Base-by-base conservation (phyloP, 176 grass and related monocot genomes). In the Triticum dicoccoides region DNA sequence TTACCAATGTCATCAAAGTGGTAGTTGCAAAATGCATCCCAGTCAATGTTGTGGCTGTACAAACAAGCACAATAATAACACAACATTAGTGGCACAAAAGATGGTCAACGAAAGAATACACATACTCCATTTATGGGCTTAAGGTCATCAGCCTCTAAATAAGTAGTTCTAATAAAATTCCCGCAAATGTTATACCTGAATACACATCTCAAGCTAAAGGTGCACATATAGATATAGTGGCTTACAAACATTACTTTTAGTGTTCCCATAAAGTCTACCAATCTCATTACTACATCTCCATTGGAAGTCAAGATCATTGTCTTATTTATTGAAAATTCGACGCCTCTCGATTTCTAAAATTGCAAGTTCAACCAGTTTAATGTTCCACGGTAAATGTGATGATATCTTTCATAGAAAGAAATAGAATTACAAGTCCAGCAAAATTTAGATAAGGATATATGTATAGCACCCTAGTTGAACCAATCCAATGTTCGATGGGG, bases 21-120 rank as follows among this genome's bases (percentile, higher is more conserved):
- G 90, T 92, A 10, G 87, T 89, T 77, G 83, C 87, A 83, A 92
- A 92, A 80, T 92, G 87, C 79, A 92, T 30, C 11, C 90, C 90
- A 30, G 90, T 92, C 75, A 92, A 86, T 83, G 90, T 92, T 79
- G 90, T 92, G 68, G 90, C 87, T 92, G 87, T 25, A 76, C 34
- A 8, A 83, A 34, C 24, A 72, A 15, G 44, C 11, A 82, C 14
- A 88, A 61, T 11, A 78, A 12, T 11, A 74, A 68, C 42, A 52
- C 32, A 49, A 34, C 18, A 47, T 87, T 77, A 76, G 77, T 51
- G 47, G 63, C 35, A 15, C 83, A 15, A 7, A 83, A 24, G 37
- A 20, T 37, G 20, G 47, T 69, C 33, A 41, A 42, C 13, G 45
- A 70, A 68, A 27, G 27, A 84, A 8, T n/a, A n/a, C 38, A 69